Base-by-base conservation (phyloP, 805 yeast species). In the Lipomyces sp. region DNA sequence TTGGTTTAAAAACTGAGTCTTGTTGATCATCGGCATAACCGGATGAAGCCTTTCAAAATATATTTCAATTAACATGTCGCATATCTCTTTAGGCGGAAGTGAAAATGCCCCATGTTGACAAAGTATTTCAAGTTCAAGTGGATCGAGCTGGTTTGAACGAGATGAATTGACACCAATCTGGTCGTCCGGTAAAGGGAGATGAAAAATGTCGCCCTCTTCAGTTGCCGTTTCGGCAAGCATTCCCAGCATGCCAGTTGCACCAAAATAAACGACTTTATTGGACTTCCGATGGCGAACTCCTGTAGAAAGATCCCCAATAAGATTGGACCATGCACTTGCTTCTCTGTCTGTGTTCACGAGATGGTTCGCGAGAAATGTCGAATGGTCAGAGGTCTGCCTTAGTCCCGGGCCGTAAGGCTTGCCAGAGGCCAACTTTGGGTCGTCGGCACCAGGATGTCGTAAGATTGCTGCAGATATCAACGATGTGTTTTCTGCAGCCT, bases 41-140 rank as follows among this genome's bases (percentile, higher is more conserved):
- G 88, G 87, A 59, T 84, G 86, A 18, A 83, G 74, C 55, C 75
- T 74, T 40, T 74, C 77, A 58, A 86, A 86, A 66, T 77, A 86
- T 39, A 75, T 65, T 39, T 80, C 73, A 28, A 86, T 74, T 50
- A 83, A 70, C 56, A 78, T 83, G 57, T 76, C 77, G 47, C 82
- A 76, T 13, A 83, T 69, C 6, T 75, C 79, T 37, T 72, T 67
- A 3, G 77, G 73, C 1, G 95, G 95, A 16, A 86, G 65, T 42
- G 78, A 68, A 61, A 86, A 85, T 4, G 90, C 87, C 4, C 55
- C 55, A 4, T 33, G 23, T 11, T 46, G 51, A 22, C 79, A 75
- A 54, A 85, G 70, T 38, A 82, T 75, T 61, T 81, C 82, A 61
- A 83, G 70, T 57, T 85, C 90, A 22, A 77, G 82, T 2, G 79